Evolutionary conservation across 345 rosid genomes (phyloP), one percentile per base, ranked within the genome.

Genomic region (Gossypium longicalyx): DNA sequence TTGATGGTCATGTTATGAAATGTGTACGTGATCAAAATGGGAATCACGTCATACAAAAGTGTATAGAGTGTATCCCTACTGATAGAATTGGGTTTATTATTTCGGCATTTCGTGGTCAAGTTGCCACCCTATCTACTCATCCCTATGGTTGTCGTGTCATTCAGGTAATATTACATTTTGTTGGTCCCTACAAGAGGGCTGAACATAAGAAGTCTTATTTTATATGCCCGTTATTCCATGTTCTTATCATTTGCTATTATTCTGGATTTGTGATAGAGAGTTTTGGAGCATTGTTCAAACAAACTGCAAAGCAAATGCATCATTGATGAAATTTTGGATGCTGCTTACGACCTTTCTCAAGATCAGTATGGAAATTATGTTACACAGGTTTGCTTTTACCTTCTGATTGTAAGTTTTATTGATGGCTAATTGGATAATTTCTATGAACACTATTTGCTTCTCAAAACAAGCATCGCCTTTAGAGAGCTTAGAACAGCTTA

Each of bases 291-390:
- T 79, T 96, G 94, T 86, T 81, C 94, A 48, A 85, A 91, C 73
- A 94, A 89, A 53, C 78, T 65, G 75, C 93, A 90, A 82, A 85
- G 93, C 22, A 91, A 83, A 74, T 96, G 89, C 76, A 87, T 96
- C 77, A 89, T 93, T 45, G 93, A 91, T 78, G 99, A 93, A 80
- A 96, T 91, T 71, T 79, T 93, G 86, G 99, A 90, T 67, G 92
- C 97, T 54, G 88, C 90, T 43, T 81, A 67, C 81, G 67, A 29
- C 77, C 99, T 96, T 83, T 96, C 99, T 79, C 94, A 89, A 74
- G 97, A 96, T 77, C 99, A 90, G 77, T 96, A 96, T 85, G 98
- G 99, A 63, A 96, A 96, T 84, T 96, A 96, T 83, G 98, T 96
- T 64, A 90, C 93, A 54, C 99, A 96, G 99, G 99, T 93, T 60